Conservation (phyloP, 1,139 yeast species). For the Pichia inconspicua region DNA sequence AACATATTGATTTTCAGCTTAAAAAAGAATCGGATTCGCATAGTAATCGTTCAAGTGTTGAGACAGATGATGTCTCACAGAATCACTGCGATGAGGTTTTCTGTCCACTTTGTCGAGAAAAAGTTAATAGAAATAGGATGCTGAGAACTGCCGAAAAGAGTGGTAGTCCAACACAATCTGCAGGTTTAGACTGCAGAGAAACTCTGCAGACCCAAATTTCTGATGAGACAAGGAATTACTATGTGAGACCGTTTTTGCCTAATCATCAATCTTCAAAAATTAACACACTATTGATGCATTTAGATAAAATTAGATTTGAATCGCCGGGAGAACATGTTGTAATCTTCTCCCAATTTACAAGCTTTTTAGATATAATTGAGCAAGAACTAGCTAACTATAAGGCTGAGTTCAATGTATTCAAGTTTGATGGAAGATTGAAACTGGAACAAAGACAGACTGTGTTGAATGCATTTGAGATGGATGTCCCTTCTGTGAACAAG, state of each 20-base stretch:
- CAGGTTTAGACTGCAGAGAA: not conserved
- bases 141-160: slow-evolving; percentile 29
- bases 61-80: not conserved
- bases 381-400: slow-evolving; percentile 43
- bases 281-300: slow-evolving; percentile 56
- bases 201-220: slow-evolving; percentile 13
- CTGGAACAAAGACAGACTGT: slow-evolving; percentile 60
- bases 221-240: slow-evolving; percentile 15
- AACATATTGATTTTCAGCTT: slow-evolving; percentile 45
- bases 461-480: slow-evolving; percentile 41
- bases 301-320: slow-evolving; percentile 44
- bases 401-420: slow-evolving; percentile 42
- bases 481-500: slow-evolving; percentile 22
- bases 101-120: slow-evolving; percentile 57
- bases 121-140: slow-evolving; percentile 37
- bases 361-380: slow-evolving; percentile 71
- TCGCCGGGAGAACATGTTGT: slow-evolving; percentile 67
- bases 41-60: not conserved
- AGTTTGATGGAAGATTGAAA: slow-evolving; percentile 77
- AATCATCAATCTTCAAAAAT: slow-evolving; percentile 63
- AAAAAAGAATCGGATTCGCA: not conserved
- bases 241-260: slow-evolving; percentile 39
- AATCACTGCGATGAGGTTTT: slow-evolving; percentile 19
- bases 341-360: slow-evolving; percentile 86
- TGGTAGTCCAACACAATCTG: slow-evolving; percentile 1